Conservation (phyloP, 495 filamentous ascomycete species). For the Xeromyces bisporus region DNA sequence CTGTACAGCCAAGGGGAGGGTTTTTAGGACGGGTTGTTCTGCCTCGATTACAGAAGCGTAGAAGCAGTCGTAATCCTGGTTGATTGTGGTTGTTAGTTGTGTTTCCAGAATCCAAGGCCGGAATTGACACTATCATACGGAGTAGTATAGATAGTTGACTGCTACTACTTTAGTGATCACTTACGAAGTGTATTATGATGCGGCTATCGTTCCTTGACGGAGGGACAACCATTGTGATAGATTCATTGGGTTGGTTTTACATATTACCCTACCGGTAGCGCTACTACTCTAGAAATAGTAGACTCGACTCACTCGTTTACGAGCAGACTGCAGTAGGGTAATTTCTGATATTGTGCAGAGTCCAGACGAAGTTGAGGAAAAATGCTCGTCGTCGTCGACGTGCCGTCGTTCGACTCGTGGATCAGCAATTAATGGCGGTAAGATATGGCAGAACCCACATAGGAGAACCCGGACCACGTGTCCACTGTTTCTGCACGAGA, state of each 20-base stretch:
- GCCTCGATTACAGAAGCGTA: constrained; percentile 82
- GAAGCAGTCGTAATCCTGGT: constrained; percentile 88
- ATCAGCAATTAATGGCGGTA: too few species aligned
- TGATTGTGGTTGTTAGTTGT: too few species aligned
- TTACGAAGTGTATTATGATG: constrained; percentile 69
- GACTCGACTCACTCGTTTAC: not conserved
- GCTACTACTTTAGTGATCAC: constrained; percentile 10
- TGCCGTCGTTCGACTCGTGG: too few species aligned
- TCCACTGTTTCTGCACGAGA: too few species aligned
- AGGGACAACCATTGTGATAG: constrained; percentile 15
- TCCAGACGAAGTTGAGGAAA: too few species aligned
- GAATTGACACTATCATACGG: too few species aligned
- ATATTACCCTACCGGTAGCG: not conserved
- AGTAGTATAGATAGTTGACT: constrained; percentile 3
- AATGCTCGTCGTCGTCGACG: too few species aligned
- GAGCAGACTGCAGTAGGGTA: not conserved
- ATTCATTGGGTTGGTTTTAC: not conserved
- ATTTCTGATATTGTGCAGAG: too few species aligned
- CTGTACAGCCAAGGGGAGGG: constrained; percentile 55
- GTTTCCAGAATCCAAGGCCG: too few species aligned
- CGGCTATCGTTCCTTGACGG: constrained; percentile 43
- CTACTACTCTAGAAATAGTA: not conserved
- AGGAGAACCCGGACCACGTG: too few species aligned
- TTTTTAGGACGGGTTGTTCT: constrained; percentile 54
- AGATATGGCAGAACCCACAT: too few species aligned